Conservation (phyloP, 306 rosid genomes). For the Lotus japonicus region DNA sequence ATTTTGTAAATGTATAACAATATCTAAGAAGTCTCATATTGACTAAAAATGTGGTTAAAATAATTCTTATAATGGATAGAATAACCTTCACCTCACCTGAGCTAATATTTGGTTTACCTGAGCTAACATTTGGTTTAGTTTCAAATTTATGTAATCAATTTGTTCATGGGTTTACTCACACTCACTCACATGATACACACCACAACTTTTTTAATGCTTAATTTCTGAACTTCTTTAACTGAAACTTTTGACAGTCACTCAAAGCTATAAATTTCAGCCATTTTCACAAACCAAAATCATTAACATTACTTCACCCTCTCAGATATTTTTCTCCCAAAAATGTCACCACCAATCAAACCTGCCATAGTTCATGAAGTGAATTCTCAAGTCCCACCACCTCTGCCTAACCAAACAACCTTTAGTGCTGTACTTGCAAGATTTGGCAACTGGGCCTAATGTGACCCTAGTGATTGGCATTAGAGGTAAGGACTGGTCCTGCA, state of each 20-base stretch:
- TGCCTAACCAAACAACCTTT: background rate
- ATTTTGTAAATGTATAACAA: too few relatives aligned
- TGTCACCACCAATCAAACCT: conserved; percentile 14
- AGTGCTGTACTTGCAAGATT: conserved; percentile 31
- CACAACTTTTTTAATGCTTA: background rate
- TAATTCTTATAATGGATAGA: too few relatives aligned
- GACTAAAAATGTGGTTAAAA: too few relatives aligned
- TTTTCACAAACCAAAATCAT: background rate
- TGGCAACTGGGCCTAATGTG: conserved; percentile 10
- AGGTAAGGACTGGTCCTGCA: conserved; percentile 22
- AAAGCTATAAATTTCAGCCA: conserved; percentile 25
- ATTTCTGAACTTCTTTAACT: background rate
- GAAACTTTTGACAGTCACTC: background rate
- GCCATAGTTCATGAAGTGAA: background rate
- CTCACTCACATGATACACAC: conserved; percentile 6
- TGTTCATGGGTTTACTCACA: background rate
- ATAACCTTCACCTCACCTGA: too few relatives aligned
- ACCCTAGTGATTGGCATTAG: conserved; percentile 6
- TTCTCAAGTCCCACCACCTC: background rate
- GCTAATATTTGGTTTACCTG: too few relatives aligned
- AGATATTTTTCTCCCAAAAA: background rate
- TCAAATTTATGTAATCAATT: too few relatives aligned
- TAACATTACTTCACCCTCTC: background rate
- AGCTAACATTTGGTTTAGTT: too few relatives aligned
- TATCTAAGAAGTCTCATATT: too few relatives aligned